Conservation (phyloP, 768 basidiomycete genomes). For the Phanerochaete carnosa region DNA sequence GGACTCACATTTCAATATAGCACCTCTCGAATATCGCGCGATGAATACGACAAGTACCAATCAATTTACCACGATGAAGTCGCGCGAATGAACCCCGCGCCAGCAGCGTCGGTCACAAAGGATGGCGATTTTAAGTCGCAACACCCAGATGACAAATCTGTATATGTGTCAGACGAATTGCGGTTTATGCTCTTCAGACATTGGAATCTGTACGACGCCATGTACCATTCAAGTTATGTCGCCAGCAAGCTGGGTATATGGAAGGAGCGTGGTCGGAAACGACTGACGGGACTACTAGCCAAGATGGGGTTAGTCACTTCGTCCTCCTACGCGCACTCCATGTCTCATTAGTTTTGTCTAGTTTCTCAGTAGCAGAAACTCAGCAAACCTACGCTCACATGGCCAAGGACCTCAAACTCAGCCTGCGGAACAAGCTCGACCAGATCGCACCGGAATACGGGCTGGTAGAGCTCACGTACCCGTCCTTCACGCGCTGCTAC, state of each 20-base stretch:
- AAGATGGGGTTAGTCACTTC: conserved; percentile 93
- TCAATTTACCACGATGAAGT: conserved; percentile 88
- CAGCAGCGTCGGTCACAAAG: conserved; percentile 33
- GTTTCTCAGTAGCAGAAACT: conserved; percentile 91
- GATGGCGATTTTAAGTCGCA: conserved; percentile 47
- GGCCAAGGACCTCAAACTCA: conserved; percentile 90
- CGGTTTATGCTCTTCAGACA: conserved; percentile 94
- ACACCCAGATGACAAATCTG: conserved; percentile 79
- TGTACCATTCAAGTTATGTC: conserved; percentile 96
- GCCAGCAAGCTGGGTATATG: conserved; percentile 94
- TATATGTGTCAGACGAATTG: conserved; percentile 84
- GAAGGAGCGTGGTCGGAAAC: conserved; percentile 91
- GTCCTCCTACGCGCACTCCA: background rate
- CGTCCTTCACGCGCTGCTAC: conserved; percentile 89
- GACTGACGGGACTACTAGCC: conserved; percentile 85
- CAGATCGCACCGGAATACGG: conserved; percentile 94
- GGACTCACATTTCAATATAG: conserved; percentile 93
- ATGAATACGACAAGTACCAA: conserved; percentile 80
- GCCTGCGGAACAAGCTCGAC: conserved; percentile 77
- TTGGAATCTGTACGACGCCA: conserved; percentile 97
- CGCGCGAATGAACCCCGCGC: conserved; percentile 77
- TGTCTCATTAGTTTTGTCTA: conserved; percentile 26
- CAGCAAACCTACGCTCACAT: conserved; percentile 94
- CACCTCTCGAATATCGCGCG: conserved; percentile 82
- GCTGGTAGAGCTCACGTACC: conserved; percentile 88